Base-by-base conservation (phyloP, 208 protist genomes). In the Trypanosoma lewisi region DNA sequence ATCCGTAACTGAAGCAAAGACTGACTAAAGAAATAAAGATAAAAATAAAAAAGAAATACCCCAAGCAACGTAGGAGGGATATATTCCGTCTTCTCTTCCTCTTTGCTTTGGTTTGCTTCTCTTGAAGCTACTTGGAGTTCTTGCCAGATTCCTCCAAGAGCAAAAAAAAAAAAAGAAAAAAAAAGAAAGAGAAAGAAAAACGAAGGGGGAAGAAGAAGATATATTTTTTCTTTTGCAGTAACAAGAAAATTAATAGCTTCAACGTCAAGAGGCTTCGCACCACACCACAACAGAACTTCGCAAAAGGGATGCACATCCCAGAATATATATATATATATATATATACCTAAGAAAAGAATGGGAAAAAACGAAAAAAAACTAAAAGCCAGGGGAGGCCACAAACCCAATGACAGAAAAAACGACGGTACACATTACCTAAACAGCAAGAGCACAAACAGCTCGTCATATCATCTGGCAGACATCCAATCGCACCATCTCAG, bases 121-220 rank as follows among this genome's bases (percentile, higher is more conserved):
- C 8, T 54, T 54, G 8, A 7, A 4, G 7, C 30, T 44, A 19
- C 34, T 63, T 49, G 47, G 67, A n/a, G 49, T 68, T 63, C 2
- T 42, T 1, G 36, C 39, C 19, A 41, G 28, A 47, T 31, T 33
- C 31, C 44, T 48, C 30, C 9, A 16, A 64, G n/a, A 50, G 12
- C 19, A 44, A 21, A 44, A 54, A 33, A 31, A 44, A 9, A 47
- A 51, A 30, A 62, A 47, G 4, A 30, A 62, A 41, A 48, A 63
- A 54, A 60, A 19, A 31, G 7, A 47, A 61, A 49, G 34, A 59
- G 16, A 75, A 69, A 70, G 51, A 19, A 62, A 70, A 69, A 14
- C 19, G n/a, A 42, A 21, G 21, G 21, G 31, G 8, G 17, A 45
- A n/a, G 19, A 39, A 4, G 11, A 39, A 39, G 11, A 39, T 4